These are phyloP conservation scores for Blastobotrys mokoenaii DNA, from an alignment of 805 yeast genomes.

Conservation along the genomic window DNA sequence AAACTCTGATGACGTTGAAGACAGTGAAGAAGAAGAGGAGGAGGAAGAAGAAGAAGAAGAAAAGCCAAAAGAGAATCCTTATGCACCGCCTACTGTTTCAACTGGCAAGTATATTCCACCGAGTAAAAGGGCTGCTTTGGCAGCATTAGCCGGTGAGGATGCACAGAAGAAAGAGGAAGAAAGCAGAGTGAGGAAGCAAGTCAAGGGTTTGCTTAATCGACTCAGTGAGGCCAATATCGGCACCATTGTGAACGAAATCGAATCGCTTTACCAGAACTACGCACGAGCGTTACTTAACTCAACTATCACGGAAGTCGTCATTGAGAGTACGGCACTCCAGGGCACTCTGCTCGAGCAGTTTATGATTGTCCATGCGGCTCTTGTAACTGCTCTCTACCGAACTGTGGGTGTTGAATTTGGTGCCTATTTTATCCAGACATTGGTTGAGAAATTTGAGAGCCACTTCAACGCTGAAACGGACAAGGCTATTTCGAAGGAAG, in stretches of 20 bases:
- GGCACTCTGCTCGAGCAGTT: constrained; percentile 70
- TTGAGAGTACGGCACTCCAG: constrained; percentile 57
- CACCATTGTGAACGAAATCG: constrained; percentile 61
- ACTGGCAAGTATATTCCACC: constrained; percentile 73
- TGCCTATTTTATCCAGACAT: constrained; percentile 69
- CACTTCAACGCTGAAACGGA: constrained; percentile 27
- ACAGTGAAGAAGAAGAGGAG: constrained; percentile 14
- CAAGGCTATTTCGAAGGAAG: constrained; percentile 32
- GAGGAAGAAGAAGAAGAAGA: constrained; percentile 26
- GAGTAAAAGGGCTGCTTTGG: constrained; percentile 53
- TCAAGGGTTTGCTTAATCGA: constrained; percentile 80
- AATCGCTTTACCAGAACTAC: constrained; percentile 50
- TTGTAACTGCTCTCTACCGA: constrained; percentile 66
- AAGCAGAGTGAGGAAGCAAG: constrained; percentile 44
- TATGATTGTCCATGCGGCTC: constrained; percentile 68
- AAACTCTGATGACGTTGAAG: constrained; percentile 6
- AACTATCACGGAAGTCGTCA: constrained; percentile 49
- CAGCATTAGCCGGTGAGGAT: constrained; percentile 24
- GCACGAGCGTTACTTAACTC: constrained; percentile 79
- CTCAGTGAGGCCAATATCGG: constrained; percentile 81
- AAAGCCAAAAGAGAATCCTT: constrained; percentile 59
- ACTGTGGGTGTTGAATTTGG: constrained; percentile 85
- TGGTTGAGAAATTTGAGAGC: constrained; percentile 62
- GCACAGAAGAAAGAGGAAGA: constrained; percentile 39
- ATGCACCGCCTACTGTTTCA: constrained; percentile 32